These are phyloP conservation scores for Neobulgaria alba DNA, from an alignment of 2,329 filamentous ascomycete genomes.

Conservation along the genomic window DNA sequence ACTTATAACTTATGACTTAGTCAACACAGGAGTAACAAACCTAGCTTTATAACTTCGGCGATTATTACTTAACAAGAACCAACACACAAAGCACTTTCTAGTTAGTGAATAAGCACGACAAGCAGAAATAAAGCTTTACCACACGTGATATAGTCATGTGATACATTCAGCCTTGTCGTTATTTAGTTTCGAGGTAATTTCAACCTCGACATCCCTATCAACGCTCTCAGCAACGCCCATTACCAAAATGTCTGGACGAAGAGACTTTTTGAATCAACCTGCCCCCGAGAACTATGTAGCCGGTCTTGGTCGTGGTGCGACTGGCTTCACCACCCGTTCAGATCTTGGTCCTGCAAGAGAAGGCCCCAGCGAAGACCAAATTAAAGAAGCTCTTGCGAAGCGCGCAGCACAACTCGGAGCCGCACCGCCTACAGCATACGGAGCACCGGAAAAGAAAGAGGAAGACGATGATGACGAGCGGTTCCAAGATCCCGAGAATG, in stretches of 20 bases:
- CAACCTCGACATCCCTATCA: no score
- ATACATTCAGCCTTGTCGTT: no score
- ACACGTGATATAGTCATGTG: no score
- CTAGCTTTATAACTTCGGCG: no score
- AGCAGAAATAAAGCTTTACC: no score
- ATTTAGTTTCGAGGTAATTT: no score
- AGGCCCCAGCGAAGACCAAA: slow-evolving; percentile 94
- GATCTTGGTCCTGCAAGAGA: slow-evolving; percentile 92
- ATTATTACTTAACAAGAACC: no score
- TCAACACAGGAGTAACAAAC: no score
- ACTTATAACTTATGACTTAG: no score
- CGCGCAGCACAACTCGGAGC: slow-evolving; percentile 74
- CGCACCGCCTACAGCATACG: slow-evolving; percentile 65
- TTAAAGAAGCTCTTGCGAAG: slow-evolving; percentile 94
- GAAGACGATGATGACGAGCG: slow-evolving; percentile 68
- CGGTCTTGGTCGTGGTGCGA: slow-evolving; percentile 93
- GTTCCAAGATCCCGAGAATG: slow-evolving; percentile 94
- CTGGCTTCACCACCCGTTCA: slow-evolving; percentile 93
- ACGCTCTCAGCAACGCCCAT: no score
- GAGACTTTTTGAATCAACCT: slow-evolving; percentile 81
- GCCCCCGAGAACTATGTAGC: slow-evolving; percentile 87
- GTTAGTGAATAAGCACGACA: no score
- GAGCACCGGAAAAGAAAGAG: slow-evolving; percentile 44
- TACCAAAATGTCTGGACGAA: slow-evolving; percentile 40
- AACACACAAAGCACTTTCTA: no score